Percentiles rank a stretch among this genome's conserved stretches.
phyloP scores from a whole-genome alignment of 768 basidiomycete species.

The Lactarius hengduanensis region DNA sequence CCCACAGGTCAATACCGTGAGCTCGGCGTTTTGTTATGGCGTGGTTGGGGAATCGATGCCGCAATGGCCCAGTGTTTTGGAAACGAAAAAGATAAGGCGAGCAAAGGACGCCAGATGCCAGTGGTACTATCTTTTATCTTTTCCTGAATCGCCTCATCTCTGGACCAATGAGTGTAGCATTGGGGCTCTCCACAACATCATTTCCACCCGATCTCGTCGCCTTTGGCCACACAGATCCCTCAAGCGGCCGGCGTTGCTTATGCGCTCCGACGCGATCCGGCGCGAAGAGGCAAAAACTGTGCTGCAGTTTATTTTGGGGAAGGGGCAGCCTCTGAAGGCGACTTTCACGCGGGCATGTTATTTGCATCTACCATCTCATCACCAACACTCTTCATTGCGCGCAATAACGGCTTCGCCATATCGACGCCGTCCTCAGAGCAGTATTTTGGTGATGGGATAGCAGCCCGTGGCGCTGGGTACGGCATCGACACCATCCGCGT shows the following conservation, averaged over 20 bases:
- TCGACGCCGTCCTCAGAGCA: conserved; percentile 90
- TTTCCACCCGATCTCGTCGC: conserved; percentile 93
- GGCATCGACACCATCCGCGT: conserved; percentile 90
- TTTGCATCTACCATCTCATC: conserved; percentile 75
- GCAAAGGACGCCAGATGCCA: conserved; percentile 92
- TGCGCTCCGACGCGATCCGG: conserved; percentile 77
- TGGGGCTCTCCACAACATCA: conserved; percentile 82
- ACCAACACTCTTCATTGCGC: conserved; percentile 70
- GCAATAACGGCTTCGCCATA: conserved; percentile 93
- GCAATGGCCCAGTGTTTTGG: conserved; percentile 93
- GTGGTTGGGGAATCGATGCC: conserved; percentile 75
- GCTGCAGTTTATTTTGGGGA: conserved; percentile 93
- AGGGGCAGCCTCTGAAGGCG: conserved; percentile 92
- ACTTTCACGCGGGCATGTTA: conserved; percentile 90
- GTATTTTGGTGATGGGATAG: conserved; percentile 91
- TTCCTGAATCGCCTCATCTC: conserved; percentile 4
- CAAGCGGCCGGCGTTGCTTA: conserved; percentile 93
- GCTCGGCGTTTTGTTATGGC: conserved; percentile 87
- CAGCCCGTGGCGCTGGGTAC: conserved; percentile 87
- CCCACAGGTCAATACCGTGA: conserved; percentile 83
- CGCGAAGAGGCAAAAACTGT: conserved; percentile 64
- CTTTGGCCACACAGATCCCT: conserved; percentile 91
- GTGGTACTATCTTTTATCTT: conserved; percentile 51
- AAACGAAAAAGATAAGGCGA: conserved; percentile 72
- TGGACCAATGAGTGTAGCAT: conserved; percentile 48